Base-by-base conservation (phyloP, 495 filamentous ascomycete species). In the Parathielavia hyrcaniae region DNA sequence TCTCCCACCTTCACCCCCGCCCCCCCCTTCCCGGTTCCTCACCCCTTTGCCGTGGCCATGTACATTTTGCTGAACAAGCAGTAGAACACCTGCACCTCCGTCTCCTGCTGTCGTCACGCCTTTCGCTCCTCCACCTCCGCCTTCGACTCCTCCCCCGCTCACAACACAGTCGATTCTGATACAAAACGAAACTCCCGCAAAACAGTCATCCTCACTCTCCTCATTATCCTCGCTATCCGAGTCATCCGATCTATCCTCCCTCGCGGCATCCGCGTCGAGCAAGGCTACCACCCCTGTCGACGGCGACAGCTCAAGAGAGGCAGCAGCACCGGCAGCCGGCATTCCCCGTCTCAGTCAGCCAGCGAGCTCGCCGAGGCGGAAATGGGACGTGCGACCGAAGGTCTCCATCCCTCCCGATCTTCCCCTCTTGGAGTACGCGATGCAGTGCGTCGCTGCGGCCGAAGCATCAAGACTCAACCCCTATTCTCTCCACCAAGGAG, bases 391-490 rank as follows among this genome's bases (percentile, higher is more conserved):
- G 36, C 79, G 81, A 16, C 88, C 89, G 1, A 87, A 86, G 61
- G 84, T 85, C 35, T 93, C 91, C 9, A 90, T 96, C 61, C 91
- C 92, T 20, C 76, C 85, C 53, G 82, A 86, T 60, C 61, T 96
- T 34, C 73, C 86, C 16, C 77, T 84, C 38, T 73, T 79, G 30
- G 85, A 91, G 44, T 93, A 95, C 71, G 91, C 89, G 19, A 83
- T 86, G 61, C 91, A 97, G 73, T 91, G 90, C 64, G 86, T 93
- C 54, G 77, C 83, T 50, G 91, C 92, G 8, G 92, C 93, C 41
- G 87, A 95, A 69, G 85, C 89, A 20, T 96, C 90, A 48, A 81
- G 93, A 50, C 78, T 99, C 5, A 90, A 92, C 61, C 93, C 95
- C 6, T 96, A 91, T 71, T 82, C 87, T 16, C 74, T 99, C 16